Evolutionary conservation across 2,329 filamentous ascomycete genomes (phyloP).

Genomic region (Mycosphaerella arachidis): DNA sequence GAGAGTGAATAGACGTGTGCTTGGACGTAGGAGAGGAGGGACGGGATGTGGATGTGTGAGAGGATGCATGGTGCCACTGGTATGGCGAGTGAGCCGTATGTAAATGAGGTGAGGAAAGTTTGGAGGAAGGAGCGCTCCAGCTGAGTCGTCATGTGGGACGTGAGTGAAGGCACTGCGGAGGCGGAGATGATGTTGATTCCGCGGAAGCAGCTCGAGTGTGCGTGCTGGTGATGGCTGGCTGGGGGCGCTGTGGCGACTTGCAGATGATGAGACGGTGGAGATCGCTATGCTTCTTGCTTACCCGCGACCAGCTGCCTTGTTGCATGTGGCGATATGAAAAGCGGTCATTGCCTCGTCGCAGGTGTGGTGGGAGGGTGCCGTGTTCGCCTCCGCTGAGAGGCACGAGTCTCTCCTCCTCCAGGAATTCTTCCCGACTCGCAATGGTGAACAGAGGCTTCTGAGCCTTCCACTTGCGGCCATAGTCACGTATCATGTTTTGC

Average conservation of each 20-base stretch:
- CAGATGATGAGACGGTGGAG: no score
- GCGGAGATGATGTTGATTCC: no score
- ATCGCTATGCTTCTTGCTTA: no score
- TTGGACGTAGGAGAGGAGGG: background rate
- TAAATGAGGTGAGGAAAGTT: background rate
- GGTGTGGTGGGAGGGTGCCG: no score
- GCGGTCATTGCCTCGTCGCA: no score
- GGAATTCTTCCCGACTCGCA: conserved; percentile 15
- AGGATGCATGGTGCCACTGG: background rate
- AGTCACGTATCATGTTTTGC: conserved; percentile 13
- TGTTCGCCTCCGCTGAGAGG: background rate
- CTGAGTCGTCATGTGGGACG: background rate
- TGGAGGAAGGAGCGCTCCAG: background rate
- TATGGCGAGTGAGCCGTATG: background rate
- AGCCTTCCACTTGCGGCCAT: conserved; percentile 18
- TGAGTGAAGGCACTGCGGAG: no score
- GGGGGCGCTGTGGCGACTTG: no score
- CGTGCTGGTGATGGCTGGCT: no score
- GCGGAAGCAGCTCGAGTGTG: no score
- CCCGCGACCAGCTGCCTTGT: background rate
- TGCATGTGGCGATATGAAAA: no score
- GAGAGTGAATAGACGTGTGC: background rate
- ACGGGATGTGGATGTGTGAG: background rate
- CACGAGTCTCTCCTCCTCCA: conserved; percentile 7
- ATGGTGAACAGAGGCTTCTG: conserved; percentile 18